Conservation (phyloP, 352 stramenopile species). For the Phytophthora cryptogea region DNA sequence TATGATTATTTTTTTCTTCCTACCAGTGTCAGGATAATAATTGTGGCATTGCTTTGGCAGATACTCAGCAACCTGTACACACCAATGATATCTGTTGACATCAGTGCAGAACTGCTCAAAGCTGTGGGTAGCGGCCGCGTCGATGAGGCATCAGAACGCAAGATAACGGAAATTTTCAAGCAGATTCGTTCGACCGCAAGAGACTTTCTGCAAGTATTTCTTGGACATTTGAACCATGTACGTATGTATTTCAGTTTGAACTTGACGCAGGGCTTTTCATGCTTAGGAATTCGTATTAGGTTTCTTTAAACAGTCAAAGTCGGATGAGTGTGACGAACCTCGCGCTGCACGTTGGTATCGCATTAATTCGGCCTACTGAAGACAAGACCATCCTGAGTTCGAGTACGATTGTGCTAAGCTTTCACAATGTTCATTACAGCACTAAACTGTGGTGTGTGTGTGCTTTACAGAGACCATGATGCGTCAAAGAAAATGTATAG, state of each 20-base stretch:
- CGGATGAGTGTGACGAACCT: conserved; percentile 49
- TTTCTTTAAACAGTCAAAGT: conserved; percentile 44
- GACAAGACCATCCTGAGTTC: conserved; percentile 24
- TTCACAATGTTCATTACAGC: background rate
- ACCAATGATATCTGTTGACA: conserved; percentile 44
- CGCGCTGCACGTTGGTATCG: conserved; percentile 42
- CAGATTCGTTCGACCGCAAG: conserved; percentile 37
- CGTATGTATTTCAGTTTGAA: background rate
- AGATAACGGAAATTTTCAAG: conserved; percentile 38
- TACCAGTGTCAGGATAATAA: background rate
- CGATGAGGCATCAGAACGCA: conserved; percentile 12
- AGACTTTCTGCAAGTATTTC: conserved; percentile 55
- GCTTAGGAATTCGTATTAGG: conserved; percentile 17
- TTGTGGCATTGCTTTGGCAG: conserved; percentile 10
- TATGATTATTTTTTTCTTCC: background rate
- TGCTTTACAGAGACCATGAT: conserved; percentile 24
- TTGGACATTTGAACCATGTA: conserved; percentile 57
- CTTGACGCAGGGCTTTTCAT: background rate
- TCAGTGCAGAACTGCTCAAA: conserved; percentile 47
- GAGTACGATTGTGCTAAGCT: conserved; percentile 35
- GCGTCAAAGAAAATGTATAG: conserved; percentile 43
- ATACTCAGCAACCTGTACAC: conserved; percentile 44
- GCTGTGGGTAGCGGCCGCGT: conserved; percentile 6
- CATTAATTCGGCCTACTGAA: conserved; percentile 48
- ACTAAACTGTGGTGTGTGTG: background rate